Base-by-base conservation (phyloP, 2,329 filamentous ascomycete genomes). In the Corynespora cassiicola region DNA sequence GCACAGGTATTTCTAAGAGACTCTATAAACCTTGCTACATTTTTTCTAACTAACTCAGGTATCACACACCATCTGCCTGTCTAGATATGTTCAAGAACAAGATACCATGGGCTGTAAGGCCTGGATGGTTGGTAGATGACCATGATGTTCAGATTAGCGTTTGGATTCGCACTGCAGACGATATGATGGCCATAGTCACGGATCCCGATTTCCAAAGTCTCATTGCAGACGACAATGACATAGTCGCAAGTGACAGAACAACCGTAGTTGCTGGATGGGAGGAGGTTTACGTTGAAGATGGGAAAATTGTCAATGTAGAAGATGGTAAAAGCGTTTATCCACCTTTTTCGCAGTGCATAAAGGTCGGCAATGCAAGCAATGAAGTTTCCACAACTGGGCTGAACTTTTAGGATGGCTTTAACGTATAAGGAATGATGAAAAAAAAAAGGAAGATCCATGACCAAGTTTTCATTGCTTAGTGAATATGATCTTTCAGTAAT, bases 241-340 rank as follows among this genome's bases (percentile, higher is more conserved):
- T 36, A 7, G 14, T 26, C 2, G 39, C 36, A n/a, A 14, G 3
- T n/a, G 32, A 18, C 18, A n/a, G 18, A 7, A 33, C 19, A 5
- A 27, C 8, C n/a, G 3, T 42, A 21, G n/a, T 15, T 8, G 23
- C 27, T n/a, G 39, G 39, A 4, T 36, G 39, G 39, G 39, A 36
- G 27, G 39, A 42, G 18, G 32, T 42, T n/a, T 42, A 36, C 25
- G 32, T 42, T 21, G 38, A 42, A 16, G 38, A 42, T 18, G 32
- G 32, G 5, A 42, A 36, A 30, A 25, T 42, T n/a, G 38, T 42
- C 16, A 29, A 36, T 14, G 21, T 36, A 1, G 26, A 18, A 4
- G 21, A 26, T 20, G 31, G 16, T 9, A 32, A 28, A 27, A 37
- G 34, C n/a, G 5, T 9, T n/a, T 37, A 31, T 16, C 34, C 16